These are phyloP conservation scores for Mycena maculata DNA, from an alignment of 768 basidiomycete genomes.

Conservation along the genomic window DNA sequence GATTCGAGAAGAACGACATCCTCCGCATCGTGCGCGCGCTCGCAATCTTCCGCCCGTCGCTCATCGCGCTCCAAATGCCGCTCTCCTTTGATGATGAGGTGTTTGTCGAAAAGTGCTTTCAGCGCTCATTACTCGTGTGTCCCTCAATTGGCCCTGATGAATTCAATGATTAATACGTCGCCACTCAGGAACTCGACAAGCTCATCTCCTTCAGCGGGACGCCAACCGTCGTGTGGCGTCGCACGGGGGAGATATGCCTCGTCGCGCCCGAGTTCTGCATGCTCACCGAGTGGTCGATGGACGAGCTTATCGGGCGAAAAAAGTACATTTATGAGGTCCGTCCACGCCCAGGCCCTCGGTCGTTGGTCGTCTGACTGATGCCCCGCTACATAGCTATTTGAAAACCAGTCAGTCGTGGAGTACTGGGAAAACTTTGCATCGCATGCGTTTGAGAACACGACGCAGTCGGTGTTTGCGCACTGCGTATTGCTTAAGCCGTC, in stretches of 20 bases:
- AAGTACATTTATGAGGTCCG: constrained; percentile 76
- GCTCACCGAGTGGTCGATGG: constrained; percentile 90
- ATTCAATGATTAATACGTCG: constrained; percentile 14
- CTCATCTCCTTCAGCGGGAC: constrained; percentile 97
- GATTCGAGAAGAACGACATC: constrained; percentile 97
- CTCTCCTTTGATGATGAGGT: constrained; percentile 95
- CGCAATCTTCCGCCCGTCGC: constrained; percentile 94
- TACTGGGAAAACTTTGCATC: constrained; percentile 98
- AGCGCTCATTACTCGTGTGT: constrained; percentile 87
- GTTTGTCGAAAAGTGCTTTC: constrained; percentile 96
- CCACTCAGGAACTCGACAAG: constrained; percentile 89
- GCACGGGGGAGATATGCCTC: constrained; percentile 97
- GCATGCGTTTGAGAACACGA: constrained; percentile 98
- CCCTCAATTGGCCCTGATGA: constrained; percentile 20
- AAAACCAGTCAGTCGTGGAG: constrained; percentile 94
- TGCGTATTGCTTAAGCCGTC: constrained; percentile 89
- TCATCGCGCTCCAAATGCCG: constrained; percentile 98
- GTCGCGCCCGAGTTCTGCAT: constrained; percentile 97
- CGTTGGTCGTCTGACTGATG: constrained; percentile 13
- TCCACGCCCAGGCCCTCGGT: constrained; percentile 37
- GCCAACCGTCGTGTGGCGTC: constrained; percentile 96
- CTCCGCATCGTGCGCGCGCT: constrained; percentile 93
- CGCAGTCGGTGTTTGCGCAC: constrained; percentile 94
- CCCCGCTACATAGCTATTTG: constrained; percentile 80
- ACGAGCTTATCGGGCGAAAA: constrained; percentile 75